Conservation (phyloP, 495 filamentous ascomycete genomes). For the Lophiostoma macrostomum region DNA sequence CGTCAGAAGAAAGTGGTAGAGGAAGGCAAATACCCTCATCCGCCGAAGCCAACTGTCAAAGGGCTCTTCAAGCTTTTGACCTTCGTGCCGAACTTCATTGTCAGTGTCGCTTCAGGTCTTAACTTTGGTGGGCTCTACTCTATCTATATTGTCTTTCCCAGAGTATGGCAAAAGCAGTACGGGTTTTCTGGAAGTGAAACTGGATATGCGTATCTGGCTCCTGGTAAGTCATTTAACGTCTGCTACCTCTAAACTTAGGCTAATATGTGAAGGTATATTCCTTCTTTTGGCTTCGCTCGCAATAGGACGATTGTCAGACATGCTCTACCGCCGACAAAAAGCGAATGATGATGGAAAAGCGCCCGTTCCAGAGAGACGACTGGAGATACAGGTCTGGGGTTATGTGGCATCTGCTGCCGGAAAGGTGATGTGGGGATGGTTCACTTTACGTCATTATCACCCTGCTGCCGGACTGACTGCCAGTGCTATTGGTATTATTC, state of each 20-base stretch:
- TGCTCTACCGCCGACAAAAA: not conserved
- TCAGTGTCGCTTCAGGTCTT: constrained; percentile 34
- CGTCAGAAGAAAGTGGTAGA: constrained; percentile 7
- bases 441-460: not conserved
- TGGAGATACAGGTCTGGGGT: not conserved
- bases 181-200: constrained; percentile 34
- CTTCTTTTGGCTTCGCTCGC: not conserved
- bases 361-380: not conserved
- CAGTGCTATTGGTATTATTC: constrained; percentile 20
- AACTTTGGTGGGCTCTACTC: constrained; percentile 35
- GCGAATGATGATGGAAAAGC: not conserved
- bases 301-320: not conserved
- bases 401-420: not conserved
- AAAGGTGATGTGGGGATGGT: not conserved
- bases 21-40: constrained; percentile 20
- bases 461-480: not conserved
- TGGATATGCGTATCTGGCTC: constrained; percentile 35
- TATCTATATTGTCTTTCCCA: constrained; percentile 35
- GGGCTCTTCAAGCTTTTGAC: constrained; percentile 27
- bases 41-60: constrained; percentile 34
- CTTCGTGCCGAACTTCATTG: not conserved
- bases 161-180: constrained; percentile 32
- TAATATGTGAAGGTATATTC: not conserved
- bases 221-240: constrained; percentile 19
- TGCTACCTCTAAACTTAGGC: not conserved